A percentile compares a stretch with the other conserved stretches of the same genome.
phyloP scores from a whole-genome alignment of 371 early-diverging fungal species.

The Saksenaea vasiformis region DNA sequence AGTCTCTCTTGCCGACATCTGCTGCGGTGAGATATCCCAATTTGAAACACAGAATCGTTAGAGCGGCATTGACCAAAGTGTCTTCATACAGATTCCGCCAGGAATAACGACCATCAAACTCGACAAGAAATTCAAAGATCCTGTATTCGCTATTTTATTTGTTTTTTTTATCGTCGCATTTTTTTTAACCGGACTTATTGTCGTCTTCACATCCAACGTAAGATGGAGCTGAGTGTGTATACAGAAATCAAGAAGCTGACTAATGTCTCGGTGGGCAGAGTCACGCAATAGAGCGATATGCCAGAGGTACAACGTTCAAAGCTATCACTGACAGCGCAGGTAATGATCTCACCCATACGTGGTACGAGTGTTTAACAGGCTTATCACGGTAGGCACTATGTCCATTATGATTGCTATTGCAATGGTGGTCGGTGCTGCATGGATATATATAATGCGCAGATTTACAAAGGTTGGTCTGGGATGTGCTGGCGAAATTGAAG shows the following conservation, averaged over 20 bases:
- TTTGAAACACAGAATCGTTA: neutral
- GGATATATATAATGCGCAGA: slow-evolving; percentile 53
- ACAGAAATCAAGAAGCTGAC: neutral
- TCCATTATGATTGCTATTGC: slow-evolving; percentile 47
- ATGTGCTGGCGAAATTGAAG: too few relatives aligned
- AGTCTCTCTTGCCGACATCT: slow-evolving; percentile 44
- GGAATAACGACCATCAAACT: slow-evolving; percentile 26
- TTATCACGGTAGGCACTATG: slow-evolving; percentile 42
- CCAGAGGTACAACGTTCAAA: slow-evolving; percentile 50
- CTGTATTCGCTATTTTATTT: slow-evolving; percentile 54
- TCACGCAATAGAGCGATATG: slow-evolving; percentile 39
- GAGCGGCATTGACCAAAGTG: neutral
- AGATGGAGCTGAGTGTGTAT: slow-evolving; percentile 12
- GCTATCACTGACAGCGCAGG: slow-evolving; percentile 61
- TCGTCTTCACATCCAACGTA: slow-evolving; percentile 59
- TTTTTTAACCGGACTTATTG: slow-evolving; percentile 46
- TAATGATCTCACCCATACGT: slow-evolving; percentile 13
- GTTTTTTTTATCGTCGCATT: slow-evolving; percentile 37
- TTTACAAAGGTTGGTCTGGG: slow-evolving; percentile 48
- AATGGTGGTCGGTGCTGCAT: slow-evolving; percentile 51
- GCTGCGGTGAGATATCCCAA: slow-evolving; percentile 31
- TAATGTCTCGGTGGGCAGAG: slow-evolving; percentile 17
- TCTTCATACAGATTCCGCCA: slow-evolving; percentile 41
- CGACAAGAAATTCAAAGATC: slow-evolving; percentile 58
- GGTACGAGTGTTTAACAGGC: neutral